Evolutionary conservation across 352 stramenopile species (phyloP).

Genomic region (Detonula confervacea): DNA sequence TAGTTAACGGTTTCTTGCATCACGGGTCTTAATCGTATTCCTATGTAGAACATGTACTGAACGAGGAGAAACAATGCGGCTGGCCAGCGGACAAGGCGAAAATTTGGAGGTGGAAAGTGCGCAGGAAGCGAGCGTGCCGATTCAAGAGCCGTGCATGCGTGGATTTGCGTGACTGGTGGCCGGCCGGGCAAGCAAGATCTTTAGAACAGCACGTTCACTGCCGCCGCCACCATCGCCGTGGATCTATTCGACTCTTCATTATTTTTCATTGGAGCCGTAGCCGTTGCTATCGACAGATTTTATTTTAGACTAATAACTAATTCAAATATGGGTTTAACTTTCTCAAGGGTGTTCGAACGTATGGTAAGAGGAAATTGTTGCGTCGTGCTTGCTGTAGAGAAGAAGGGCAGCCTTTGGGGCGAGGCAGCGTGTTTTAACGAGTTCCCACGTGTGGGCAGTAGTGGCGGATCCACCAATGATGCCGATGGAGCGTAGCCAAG

Average conservation of each 20-base stretch:
- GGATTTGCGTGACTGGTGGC: neutral
- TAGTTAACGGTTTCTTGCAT: too few relatives aligned
- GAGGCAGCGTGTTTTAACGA: neutral
- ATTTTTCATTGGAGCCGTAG: neutral
- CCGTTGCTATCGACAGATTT: neutral
- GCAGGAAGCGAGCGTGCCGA: neutral
- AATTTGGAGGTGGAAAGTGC: neutral
- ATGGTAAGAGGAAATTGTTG: conserved; percentile 63
- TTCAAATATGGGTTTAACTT: conserved; percentile 83
- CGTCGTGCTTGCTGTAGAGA: neutral
- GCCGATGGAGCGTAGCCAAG: neutral
- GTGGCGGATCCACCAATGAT: conserved; percentile 12
- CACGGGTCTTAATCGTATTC: too few relatives aligned
- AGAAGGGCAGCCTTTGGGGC: neutral
- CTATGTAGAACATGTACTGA: neutral
- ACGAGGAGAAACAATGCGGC: neutral
- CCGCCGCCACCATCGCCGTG: too few relatives aligned
- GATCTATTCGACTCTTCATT: too few relatives aligned
- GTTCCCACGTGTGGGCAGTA: conserved; percentile 3
- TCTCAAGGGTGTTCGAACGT: conserved; percentile 86
- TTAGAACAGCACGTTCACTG: too few relatives aligned
- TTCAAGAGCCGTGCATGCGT: neutral
- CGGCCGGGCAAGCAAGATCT: neutral
- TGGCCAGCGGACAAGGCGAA: neutral
- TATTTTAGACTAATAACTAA: conserved; percentile 5